Percentiles rank a stretch among this genome's conserved stretches.
Evolutionary conservation across 1,284 basidiomycete species (phyloP).

Genomic region (Puccinia horiana): DNA sequence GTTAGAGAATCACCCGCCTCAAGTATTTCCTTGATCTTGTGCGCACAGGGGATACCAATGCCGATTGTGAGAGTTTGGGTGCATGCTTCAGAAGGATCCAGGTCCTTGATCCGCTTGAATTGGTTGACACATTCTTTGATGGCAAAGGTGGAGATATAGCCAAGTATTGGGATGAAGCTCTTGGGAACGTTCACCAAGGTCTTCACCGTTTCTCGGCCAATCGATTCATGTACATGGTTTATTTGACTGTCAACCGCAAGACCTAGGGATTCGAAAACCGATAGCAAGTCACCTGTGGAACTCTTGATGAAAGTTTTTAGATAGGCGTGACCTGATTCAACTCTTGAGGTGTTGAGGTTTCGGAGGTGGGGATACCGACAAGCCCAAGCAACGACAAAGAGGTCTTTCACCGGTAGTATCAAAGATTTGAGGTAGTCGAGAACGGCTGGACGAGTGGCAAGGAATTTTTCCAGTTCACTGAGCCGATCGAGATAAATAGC

Average conservation of each 20-base stretch:
- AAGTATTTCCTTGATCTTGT: neutral
- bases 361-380: too few relatives aligned
- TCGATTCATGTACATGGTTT: neutral
- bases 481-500: neutral
- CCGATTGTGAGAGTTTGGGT: slow-evolving; percentile 1
- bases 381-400: too few relatives aligned
- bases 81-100: neutral
- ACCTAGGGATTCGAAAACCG: too few relatives aligned
- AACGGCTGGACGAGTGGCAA: neutral
- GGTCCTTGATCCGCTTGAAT: neutral
- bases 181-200: neutral
- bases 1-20: neutral
- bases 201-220: neutral
- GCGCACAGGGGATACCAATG: neutral
- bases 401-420: neutral
- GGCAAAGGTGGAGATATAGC: neutral
- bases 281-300: too few relatives aligned
- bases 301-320: neutral
- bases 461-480: neutral
- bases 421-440: too few relatives aligned
- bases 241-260: neutral
- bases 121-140: neutral
- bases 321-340: neutral
- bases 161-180: neutral
- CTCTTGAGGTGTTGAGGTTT: too few relatives aligned